Percentiles rank a stretch among this genome's conserved stretches.
phyloP scores from a whole-genome alignment of 2,329 filamentous ascomycete genomes.

The Teratosphaeria epicoccoides region DNA sequence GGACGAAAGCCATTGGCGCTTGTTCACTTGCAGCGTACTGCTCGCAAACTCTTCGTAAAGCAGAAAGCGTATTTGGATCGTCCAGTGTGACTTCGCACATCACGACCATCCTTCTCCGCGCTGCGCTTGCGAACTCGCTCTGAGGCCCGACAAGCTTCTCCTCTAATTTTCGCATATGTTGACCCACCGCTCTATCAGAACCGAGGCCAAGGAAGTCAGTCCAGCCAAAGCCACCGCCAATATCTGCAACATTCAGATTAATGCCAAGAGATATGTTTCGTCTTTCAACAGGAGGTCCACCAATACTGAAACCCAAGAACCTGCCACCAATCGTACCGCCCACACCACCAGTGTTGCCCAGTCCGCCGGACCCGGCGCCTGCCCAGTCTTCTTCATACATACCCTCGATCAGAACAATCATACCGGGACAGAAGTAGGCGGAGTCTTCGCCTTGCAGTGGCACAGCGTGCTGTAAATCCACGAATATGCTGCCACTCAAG shows the following conservation, averaged over 20 bases:
- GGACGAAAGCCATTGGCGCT: constrained; percentile 62
- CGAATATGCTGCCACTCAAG: constrained; percentile 71
- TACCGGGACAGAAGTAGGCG: constrained; percentile 87
- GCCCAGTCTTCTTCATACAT: constrained; percentile 92
- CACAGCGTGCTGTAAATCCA: constrained; percentile 72
- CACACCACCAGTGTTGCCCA: constrained; percentile 65
- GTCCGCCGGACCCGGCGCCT: constrained; percentile 46
- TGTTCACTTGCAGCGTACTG: constrained; percentile 55
- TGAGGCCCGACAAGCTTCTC: constrained; percentile 46
- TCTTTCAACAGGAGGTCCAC: constrained; percentile 82
- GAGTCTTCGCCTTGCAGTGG: constrained; percentile 63
- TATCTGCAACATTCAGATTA: constrained; percentile 37
- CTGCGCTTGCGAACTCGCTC: constrained; percentile 11
- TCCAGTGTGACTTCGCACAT: constrained; percentile 82
- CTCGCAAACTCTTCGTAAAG: constrained; percentile 66
- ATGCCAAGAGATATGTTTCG: constrained; percentile 69
- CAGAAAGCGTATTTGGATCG: constrained; percentile 67
- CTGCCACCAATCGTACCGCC: constrained; percentile 86
- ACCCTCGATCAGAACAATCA: constrained; percentile 90
- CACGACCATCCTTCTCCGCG: constrained; percentile 51
- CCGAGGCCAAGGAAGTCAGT: constrained; percentile 90
- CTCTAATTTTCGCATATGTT: constrained; percentile 74
- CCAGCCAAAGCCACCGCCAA: constrained; percentile 85
- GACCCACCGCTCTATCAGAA: constrained; percentile 72
- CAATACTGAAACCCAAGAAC: constrained; percentile 83